phyloP scores from a whole-genome alignment of 768 basidiomycete genomes.

The Termitomyces sp. region DNA sequence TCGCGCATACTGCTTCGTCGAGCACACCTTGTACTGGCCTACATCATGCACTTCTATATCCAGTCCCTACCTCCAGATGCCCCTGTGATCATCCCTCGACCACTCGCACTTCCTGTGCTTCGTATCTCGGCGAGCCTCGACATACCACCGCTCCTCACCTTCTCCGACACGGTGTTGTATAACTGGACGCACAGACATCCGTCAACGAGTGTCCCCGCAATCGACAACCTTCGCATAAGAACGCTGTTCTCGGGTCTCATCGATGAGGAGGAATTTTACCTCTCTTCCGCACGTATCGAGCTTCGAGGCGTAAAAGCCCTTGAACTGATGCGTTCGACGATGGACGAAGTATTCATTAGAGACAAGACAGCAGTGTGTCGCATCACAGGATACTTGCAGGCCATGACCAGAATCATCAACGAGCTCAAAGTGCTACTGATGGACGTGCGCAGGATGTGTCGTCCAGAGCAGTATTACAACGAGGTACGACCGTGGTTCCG shows the following conservation, averaged over 20 bases:
- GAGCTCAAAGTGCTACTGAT: conserved; percentile 60
- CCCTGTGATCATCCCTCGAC: conserved; percentile 61
- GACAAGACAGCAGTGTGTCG: conserved; percentile 64
- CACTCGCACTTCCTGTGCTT: conserved; percentile 73
- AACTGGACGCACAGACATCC: conserved; percentile 59
- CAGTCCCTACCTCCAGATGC: conserved; percentile 54
- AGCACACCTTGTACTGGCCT: conserved; percentile 71
- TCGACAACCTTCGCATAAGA: conserved; percentile 59
- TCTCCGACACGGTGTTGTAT: conserved; percentile 89
- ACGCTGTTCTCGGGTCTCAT: conserved; percentile 74
- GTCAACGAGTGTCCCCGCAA: conserved; percentile 37
- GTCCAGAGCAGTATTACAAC: conserved; percentile 71
- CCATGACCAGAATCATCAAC: conserved; percentile 63
- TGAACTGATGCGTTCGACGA: conserved; percentile 77
- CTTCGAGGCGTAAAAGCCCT: conserved; percentile 81
- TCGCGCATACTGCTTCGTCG: conserved; percentile 62
- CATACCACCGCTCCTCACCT: conserved; percentile 85
- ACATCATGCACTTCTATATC: conserved; percentile 75
- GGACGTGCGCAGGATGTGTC: conserved; percentile 64
- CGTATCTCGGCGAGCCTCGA: conserved; percentile 67
- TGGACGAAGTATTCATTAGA: conserved; percentile 87
- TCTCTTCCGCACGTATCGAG: conserved; percentile 84
- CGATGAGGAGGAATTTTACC: conserved; percentile 87
- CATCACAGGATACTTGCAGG: conserved; percentile 58
- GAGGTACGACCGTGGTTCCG: conserved; percentile 79